Evolutionary conservation across 495 filamentous ascomycete species (phyloP).

Genomic region (Cudoniella acicularis): DNA sequence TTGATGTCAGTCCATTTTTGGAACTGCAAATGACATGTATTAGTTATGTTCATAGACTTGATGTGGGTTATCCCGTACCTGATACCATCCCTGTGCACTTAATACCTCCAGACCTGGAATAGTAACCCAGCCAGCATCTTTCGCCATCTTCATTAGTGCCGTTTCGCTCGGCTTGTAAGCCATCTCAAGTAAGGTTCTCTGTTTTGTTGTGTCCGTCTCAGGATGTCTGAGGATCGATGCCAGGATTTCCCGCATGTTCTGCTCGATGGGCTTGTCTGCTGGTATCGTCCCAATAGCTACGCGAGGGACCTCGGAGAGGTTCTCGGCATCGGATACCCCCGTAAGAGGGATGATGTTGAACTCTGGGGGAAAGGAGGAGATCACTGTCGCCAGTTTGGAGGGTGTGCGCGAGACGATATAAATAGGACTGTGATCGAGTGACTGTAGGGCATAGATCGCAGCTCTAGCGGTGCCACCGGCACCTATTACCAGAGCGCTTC

Average conservation of each 20-base stretch:
- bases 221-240: slow-evolving; percentile 56
- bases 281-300: slow-evolving; percentile 90
- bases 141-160: slow-evolving; percentile 78
- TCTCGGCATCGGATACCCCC: slow-evolving; percentile 42
- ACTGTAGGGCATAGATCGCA: slow-evolving; percentile 82
- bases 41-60: not conserved
- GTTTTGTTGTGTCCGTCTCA: slow-evolving; percentile 33
- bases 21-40: slow-evolving; percentile 43
- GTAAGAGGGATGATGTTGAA: slow-evolving; percentile 70
- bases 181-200: slow-evolving; percentile 83
- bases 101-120: slow-evolving; percentile 88
- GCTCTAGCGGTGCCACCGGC: slow-evolving; percentile 90
- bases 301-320: slow-evolving; percentile 50
- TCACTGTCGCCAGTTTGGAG: slow-evolving; percentile 61
- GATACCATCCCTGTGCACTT: slow-evolving; percentile 80
- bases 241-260: slow-evolving; percentile 63
- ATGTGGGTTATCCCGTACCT: slow-evolving; percentile 38
- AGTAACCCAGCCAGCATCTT: slow-evolving; percentile 76
- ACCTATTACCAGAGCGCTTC: slow-evolving; percentile 72
- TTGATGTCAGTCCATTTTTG: slow-evolving; percentile 75
- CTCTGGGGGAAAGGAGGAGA: slow-evolving; percentile 65
- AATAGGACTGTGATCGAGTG: slow-evolving; percentile 79
- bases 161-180: slow-evolving; percentile 88
- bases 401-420: slow-evolving; percentile 81
- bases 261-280: slow-evolving; percentile 80